These are phyloP conservation scores for Desmodesmus armatus DNA, from an alignment of 139 green algal species.

Conservation along the genomic window DNA sequence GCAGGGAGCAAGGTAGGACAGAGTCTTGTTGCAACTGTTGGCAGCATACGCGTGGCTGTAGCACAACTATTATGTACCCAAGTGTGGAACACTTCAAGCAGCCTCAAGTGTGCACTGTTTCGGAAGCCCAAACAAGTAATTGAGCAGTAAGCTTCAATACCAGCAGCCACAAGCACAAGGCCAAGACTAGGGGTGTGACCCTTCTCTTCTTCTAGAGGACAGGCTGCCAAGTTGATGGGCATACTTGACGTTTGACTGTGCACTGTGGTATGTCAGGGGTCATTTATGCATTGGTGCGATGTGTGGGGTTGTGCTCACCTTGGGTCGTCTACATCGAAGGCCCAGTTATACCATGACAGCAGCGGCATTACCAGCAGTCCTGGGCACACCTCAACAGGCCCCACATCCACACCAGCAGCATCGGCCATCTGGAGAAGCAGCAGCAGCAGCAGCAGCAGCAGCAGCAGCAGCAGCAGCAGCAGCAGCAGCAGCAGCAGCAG, in stretches of 20 bases:
- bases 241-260: not conserved
- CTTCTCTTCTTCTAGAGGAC: not conserved
- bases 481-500: not conserved
- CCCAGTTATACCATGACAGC: conserved; percentile 48
- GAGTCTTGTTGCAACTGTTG: no score
- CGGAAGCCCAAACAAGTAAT: no score
- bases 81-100: no score
- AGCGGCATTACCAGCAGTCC: conserved; percentile 48
- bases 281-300: no score
- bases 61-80: no score
- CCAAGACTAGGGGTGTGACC: not conserved
- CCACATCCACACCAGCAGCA: conserved; percentile 45
- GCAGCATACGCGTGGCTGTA: no score
- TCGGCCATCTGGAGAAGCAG: conserved; percentile 41
- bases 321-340: conserved; percentile 45
- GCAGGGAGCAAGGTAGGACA: no score
- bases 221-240: not conserved
- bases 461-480: not conserved
- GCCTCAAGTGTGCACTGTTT: no score
- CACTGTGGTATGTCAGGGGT: not conserved
- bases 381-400: conserved; percentile 17
- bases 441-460: conserved; percentile 27
- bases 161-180: not conserved
- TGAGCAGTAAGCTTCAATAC: no score
- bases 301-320: conserved; percentile 8